These are phyloP conservation scores for Corymbia calophylla DNA, from an alignment of 441 rosid species.

Conservation along the genomic window DNA sequence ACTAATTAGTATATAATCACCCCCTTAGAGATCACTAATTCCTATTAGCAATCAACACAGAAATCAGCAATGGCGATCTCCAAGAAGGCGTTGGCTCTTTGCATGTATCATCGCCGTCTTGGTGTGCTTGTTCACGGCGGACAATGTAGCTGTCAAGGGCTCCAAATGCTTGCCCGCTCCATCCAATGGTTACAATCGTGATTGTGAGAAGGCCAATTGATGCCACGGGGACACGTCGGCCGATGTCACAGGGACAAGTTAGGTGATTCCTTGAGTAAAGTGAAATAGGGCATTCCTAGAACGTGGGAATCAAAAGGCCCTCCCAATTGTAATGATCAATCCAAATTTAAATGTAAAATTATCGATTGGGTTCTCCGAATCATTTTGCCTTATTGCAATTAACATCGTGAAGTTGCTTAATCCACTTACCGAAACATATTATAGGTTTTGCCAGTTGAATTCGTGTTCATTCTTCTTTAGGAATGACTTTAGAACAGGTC, in stretches of 20 bases:
- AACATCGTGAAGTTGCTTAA: neutral
- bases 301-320: neutral
- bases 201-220: neutral
- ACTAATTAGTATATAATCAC: neutral
- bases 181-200: neutral
- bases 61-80: neutral
- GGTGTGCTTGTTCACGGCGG: neutral
- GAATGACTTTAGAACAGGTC: no score
- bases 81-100: neutral
- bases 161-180: neutral
- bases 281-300: neutral
- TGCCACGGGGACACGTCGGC: no score
- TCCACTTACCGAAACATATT: rapidly evolving
- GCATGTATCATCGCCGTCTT: neutral
- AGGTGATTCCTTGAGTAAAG: neutral
- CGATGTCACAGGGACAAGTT: neutral
- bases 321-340: neutral
- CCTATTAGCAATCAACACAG: neutral
- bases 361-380: neutral
- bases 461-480: neutral
- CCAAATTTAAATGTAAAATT: neutral
- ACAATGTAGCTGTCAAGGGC: neutral
- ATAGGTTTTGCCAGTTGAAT: neutral
- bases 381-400: neutral
- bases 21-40: neutral